phyloP scores from a whole-genome alignment of 805 yeast species.

The Tetrapisispora fleetii region DNA sequence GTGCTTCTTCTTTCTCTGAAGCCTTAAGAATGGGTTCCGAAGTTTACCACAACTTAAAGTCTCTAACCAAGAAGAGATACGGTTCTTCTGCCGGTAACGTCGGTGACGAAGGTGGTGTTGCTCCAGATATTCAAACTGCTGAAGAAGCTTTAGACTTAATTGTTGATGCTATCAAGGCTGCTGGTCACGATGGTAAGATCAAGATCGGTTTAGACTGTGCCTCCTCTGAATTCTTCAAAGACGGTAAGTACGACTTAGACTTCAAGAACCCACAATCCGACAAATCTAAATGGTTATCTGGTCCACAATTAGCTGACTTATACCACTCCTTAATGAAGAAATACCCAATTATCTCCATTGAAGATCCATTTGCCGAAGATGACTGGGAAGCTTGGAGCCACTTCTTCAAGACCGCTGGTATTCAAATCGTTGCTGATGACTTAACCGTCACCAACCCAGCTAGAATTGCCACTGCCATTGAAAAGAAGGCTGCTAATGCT shows the following conservation, averaged over 20 bases:
- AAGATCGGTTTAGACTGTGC: constrained; percentile 94
- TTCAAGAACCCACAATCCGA: constrained; percentile 96
- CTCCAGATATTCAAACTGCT: constrained; percentile 92
- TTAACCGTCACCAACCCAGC: constrained; percentile 96
- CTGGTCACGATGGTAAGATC: constrained; percentile 93
- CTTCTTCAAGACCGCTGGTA: constrained; percentile 64
- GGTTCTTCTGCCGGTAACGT: constrained; percentile 99
- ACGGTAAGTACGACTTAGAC: constrained; percentile 95
- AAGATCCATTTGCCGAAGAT: constrained; percentile 99
- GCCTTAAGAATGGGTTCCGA: constrained; percentile 96
- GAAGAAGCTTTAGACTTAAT: constrained; percentile 96
- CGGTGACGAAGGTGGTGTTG: constrained; percentile 99
- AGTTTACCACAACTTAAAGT: constrained; percentile 94
- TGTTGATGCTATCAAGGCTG: constrained; percentile 75
- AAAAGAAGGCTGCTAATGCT: constrained; percentile 91
- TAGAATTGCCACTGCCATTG: constrained; percentile 92
- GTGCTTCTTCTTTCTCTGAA: constrained; percentile 83
- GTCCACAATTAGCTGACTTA: constrained; percentile 75
- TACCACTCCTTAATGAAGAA: constrained; percentile 71
- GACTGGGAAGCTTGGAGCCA: constrained; percentile 98
- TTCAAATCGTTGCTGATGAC: constrained; percentile 96
- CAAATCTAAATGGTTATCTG: constrained; percentile 81
- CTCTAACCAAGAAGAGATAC: constrained; percentile 86
- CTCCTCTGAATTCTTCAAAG: constrained; percentile 94
- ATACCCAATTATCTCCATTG: constrained; percentile 96